phyloP scores from a whole-genome alignment of 441 rosid genomes.

The Manihot esculenta region DNA sequence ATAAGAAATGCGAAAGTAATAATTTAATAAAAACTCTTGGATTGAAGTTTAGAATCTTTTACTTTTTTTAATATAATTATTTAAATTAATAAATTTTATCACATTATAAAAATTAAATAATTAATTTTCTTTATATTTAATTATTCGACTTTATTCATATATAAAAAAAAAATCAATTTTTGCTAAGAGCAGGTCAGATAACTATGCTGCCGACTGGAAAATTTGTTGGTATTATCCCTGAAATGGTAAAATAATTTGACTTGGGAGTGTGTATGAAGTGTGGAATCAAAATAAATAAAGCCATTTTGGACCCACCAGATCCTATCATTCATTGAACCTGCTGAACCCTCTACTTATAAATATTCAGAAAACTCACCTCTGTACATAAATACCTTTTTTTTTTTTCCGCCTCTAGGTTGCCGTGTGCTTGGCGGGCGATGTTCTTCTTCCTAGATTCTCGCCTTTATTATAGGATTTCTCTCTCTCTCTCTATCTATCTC shows the following conservation, averaged over 20 bases:
- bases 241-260: not conserved
- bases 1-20: too few relatives aligned
- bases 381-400: not conserved
- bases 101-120: too few relatives aligned
- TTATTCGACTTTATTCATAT: too few relatives aligned
- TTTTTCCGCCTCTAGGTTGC: not conserved
- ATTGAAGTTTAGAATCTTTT: too few relatives aligned
- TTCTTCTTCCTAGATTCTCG: conserved; percentile 27
- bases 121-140: too few relatives aligned
- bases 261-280: too few relatives aligned
- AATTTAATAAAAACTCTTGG: too few relatives aligned
- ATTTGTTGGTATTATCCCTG: not conserved
- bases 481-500: too few relatives aligned
- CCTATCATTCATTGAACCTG: conserved; percentile 40
- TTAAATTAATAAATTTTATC: too few relatives aligned
- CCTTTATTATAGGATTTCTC: conserved; percentile 30
- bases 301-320: conserved; percentile 28
- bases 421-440: not conserved
- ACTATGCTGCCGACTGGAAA: not conserved
- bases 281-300: conserved; percentile 13
- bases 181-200: too few relatives aligned
- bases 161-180: too few relatives aligned
- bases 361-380: not conserved
- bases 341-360: not conserved
- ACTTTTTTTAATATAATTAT: too few relatives aligned